Evolutionary conservation across 306 rosid genomes (phyloP).

Genomic region (Malus fusca): DNA sequence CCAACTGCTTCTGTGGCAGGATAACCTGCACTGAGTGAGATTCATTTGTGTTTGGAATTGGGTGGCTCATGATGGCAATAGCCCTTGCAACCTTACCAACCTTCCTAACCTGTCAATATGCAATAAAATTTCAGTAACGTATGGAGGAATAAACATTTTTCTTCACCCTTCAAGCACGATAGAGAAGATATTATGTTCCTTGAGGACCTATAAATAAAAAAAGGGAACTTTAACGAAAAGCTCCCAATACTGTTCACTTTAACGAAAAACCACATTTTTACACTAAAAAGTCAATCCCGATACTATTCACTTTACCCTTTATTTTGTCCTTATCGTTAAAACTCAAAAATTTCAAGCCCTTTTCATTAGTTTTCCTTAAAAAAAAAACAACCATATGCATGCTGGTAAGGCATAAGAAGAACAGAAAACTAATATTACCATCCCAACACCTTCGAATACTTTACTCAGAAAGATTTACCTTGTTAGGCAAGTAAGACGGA

Average conservation of each 20-base stretch:
- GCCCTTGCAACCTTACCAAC: constrained; percentile 98
- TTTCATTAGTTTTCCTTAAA: no score
- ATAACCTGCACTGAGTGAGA: constrained; percentile 89
- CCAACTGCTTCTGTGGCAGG: constrained; percentile 95
- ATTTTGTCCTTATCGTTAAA: no score
- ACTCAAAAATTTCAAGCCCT: no score
- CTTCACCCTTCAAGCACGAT: not conserved
- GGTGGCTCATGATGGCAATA: constrained; percentile 93
- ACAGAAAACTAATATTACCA: not conserved
- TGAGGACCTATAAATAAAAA: not conserved
- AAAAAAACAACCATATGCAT: not conserved
- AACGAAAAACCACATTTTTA: no score
- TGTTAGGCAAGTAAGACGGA: constrained; percentile 85
- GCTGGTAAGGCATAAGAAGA: not conserved
- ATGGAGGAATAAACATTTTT: not conserved
- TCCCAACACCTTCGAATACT: not conserved
- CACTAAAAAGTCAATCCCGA: no score
- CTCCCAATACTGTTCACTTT: no score
- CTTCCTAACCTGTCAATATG: constrained; percentile 74
- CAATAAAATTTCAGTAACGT: constrained; percentile 14
- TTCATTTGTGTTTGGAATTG: constrained; percentile 81
- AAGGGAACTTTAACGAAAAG: no score
- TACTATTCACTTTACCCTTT: no score
- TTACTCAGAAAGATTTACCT: constrained; percentile 37
- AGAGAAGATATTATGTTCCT: not conserved